A percentile compares a stretch with the other conserved stretches of the same genome.
phyloP scores from a whole-genome alignment of 257 asterid genomes.

The Capsicum baccatum region DNA sequence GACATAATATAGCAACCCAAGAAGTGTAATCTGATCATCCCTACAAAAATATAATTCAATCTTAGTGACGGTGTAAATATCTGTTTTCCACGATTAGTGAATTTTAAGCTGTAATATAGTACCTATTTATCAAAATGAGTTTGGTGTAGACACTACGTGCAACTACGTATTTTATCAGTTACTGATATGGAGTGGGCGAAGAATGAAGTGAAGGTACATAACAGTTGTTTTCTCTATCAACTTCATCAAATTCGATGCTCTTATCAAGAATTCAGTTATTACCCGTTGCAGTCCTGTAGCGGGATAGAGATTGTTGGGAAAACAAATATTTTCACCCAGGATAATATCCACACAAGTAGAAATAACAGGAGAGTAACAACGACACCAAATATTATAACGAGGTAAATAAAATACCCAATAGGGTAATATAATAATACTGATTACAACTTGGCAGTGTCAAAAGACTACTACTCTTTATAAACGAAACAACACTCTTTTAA shows the following conservation, averaged over 20 bases:
- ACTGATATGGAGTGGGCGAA: neutral
- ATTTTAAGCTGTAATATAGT: neutral
- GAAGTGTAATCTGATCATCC: conserved; percentile 77
- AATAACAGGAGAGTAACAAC: too few relatives aligned
- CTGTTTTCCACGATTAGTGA: neutral
- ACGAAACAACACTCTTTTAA: too few relatives aligned
- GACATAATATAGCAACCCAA: conserved; percentile 52
- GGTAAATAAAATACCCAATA: too few relatives aligned
- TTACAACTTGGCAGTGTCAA: too few relatives aligned
- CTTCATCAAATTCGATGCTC: conserved; percentile 76
- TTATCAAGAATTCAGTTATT: conserved; percentile 59
- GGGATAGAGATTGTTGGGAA: conserved; percentile 38
- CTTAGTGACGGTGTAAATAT: neutral
- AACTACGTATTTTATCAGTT: neutral
- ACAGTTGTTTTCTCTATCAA: conserved; percentile 81
- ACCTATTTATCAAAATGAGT: neutral
- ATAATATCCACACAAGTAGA: too few relatives aligned
- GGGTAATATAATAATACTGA: too few relatives aligned
- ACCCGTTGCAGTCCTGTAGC: conserved; percentile 69
- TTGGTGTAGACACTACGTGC: neutral
- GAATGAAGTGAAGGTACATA: neutral
- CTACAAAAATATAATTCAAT: conserved; percentile 39
- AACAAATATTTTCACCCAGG: too few relatives aligned
- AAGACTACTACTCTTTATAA: too few relatives aligned
- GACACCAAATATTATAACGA: too few relatives aligned